A percentile compares a stretch with the other conserved stretches of the same genome.
phyloP scores from a whole-genome alignment of 169 alveolate genomes.

The Amoebophrya sp. region DNA sequence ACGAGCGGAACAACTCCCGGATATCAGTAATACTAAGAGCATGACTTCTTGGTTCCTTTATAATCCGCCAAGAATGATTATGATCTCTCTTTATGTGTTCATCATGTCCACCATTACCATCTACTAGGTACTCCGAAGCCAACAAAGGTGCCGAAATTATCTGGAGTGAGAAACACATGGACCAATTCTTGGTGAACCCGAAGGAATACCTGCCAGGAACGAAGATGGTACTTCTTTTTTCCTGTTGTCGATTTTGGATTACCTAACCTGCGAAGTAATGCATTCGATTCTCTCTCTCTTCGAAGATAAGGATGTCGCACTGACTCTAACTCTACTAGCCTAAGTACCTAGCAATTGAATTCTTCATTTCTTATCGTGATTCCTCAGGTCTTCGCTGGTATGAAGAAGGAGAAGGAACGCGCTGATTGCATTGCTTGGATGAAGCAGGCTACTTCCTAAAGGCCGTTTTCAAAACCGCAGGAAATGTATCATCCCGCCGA shows the following conservation, averaged over 20 bases:
- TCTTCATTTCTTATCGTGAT: too few species aligned
- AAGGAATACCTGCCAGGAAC: constrained; percentile 88
- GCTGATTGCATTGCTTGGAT: constrained; percentile 61
- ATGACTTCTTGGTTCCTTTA: not conserved
- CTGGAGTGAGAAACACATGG: constrained; percentile 83
- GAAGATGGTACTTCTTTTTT: constrained; percentile 88
- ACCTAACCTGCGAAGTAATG: too few species aligned
- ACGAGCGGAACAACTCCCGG: constrained; percentile 24
- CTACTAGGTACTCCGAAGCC: constrained; percentile 75
- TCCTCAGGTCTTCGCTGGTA: constrained; percentile 77
- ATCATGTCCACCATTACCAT: constrained; percentile 1
- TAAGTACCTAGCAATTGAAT: too few species aligned
- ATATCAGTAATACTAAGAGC: not conserved
- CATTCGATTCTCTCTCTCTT: too few species aligned
- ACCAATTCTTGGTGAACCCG: constrained; percentile 79
- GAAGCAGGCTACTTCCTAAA: not conserved
- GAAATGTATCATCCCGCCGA: too few species aligned
- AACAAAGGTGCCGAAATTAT: constrained; percentile 72
- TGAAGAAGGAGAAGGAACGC: constrained; percentile 86
- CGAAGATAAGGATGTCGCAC: too few species aligned
- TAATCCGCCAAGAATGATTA: not conserved
- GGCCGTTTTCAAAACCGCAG: too few species aligned
- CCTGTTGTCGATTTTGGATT: too few species aligned
- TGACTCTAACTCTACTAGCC: too few species aligned
- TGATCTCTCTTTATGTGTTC: not conserved